Conservation (phyloP, 164 flowering plant species). For the Berberis vulgaris region DNA sequence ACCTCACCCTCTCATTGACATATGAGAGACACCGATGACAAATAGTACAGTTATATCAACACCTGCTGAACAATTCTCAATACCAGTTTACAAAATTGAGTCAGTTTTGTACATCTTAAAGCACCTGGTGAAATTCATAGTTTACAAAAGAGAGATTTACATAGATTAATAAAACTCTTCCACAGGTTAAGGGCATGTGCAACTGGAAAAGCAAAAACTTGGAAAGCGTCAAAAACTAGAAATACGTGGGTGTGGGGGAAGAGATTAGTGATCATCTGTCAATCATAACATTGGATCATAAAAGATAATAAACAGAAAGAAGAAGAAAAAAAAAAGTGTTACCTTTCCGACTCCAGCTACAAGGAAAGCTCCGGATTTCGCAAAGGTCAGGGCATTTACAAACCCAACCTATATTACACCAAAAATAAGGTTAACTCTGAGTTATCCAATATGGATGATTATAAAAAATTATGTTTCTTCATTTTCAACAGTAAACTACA, state of each 20-base stretch:
- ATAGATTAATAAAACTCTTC: no score
- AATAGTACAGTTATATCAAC: no score
- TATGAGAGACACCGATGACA: no score
- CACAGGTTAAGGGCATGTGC: background rate
- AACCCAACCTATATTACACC: constrained; percentile 56
- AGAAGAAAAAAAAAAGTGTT: background rate
- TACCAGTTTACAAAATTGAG: no score
- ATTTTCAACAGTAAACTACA: no score
- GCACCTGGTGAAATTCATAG: background rate
- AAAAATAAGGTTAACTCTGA: background rate
- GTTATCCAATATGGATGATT: no score
- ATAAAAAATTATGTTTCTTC: no score
- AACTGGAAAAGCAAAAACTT: background rate
- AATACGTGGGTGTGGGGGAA: background rate
- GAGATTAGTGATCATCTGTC: no score
- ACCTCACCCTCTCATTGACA: no score
- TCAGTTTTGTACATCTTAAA: no score
- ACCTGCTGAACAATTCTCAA: no score
- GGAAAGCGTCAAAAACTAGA: background rate
- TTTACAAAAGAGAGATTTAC: background rate
- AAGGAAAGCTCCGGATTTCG: constrained; percentile 77
- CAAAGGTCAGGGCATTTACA: constrained; percentile 80
- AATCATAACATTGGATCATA: background rate
- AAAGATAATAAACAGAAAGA: background rate
- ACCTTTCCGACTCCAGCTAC: constrained; percentile 96